Evolutionary conservation across 2,329 filamentous ascomycete species (phyloP), one percentile per base, ranked within the genome.

Genomic region (Colletotrichum spaethianum): DNA sequence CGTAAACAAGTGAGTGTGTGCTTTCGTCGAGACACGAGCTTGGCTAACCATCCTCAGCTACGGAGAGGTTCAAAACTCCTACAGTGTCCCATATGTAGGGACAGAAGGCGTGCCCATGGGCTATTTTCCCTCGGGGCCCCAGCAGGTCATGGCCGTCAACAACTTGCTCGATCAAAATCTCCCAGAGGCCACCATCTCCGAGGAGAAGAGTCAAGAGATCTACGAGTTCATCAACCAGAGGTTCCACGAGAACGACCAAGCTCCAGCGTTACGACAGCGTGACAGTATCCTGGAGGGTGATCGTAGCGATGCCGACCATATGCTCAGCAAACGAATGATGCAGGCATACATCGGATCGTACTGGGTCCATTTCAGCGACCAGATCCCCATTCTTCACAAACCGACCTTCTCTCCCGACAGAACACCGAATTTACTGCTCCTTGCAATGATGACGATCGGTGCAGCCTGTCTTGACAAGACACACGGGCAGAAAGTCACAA

Each of bases 311-410:
- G 87, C 90, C 63, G 83, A 84, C 31, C 90, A 92, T 72, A 88
- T 92, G 85, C 85, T 98, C 73, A 97, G 96, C 80, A 87, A 95
- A 77, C 91, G 93, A 77, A 98, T 98, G 94, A 97, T 98, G 93
- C 94, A 98, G 82, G 93, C 92, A 3, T 98, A 98, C 78, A 95
- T 97, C 75, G 90, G 92, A 14, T 97, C 95, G 2, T 99, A 97
- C 81, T 99, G 96, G 96, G 88, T 93, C 64, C 93, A 98, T 80
- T 97, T 98, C 78, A 97, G 96, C 80, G 93, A 95, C 65, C 96
- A 98, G 80, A 88, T 98, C 74, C 96, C 96, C 1, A 98, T 99
- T 72, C 86, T 98, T 59, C 96, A 99, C 82, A 94, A 95, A 78
- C 95, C 96, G 4, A 98, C 96, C 0, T 99, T 98, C 81, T 93